phyloP scores from a whole-genome alignment of 208 protist species.

The Blastocrithidia nonstop region DNA sequence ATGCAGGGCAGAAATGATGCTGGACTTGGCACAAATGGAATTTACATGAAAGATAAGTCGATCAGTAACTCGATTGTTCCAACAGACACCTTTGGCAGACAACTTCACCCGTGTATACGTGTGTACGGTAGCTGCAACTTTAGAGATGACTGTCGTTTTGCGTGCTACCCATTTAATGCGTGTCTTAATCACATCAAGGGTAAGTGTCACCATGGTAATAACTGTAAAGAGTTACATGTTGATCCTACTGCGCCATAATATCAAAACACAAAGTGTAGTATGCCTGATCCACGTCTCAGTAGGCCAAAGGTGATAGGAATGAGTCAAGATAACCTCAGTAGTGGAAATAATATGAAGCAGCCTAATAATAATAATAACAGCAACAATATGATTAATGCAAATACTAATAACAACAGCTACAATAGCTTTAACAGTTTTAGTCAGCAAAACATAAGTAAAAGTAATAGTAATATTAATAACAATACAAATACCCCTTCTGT shows the following conservation, averaged over 20 bases:
- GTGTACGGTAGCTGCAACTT: constrained; percentile 85
- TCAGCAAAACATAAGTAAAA: constrained; percentile 7
- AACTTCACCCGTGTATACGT: constrained; percentile 67
- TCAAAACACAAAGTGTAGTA: constrained; percentile 35
- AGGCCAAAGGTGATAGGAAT: too few relatives aligned
- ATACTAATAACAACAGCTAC: not conserved
- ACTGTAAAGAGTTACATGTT: constrained; percentile 82
- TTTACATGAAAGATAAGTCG: too few relatives aligned
- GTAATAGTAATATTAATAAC: not conserved
- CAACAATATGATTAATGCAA: not conserved
- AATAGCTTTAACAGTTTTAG: constrained; percentile 4
- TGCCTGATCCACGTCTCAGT: constrained; percentile 13
- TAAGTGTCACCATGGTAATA: constrained; percentile 71
- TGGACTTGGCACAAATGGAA: too few relatives aligned
- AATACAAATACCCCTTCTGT: constrained; percentile 1
- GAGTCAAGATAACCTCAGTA: too few relatives aligned
- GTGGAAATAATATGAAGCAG: constrained; percentile 1
- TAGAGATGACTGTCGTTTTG: constrained; percentile 74
- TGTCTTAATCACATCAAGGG: constrained; percentile 85
- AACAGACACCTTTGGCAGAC: too few relatives aligned
- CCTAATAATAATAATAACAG: constrained; percentile 3
- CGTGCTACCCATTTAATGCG: constrained; percentile 75
- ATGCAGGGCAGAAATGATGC: too few relatives aligned
- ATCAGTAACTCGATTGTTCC: too few relatives aligned
- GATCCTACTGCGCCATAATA: constrained; percentile 30